A percentile compares a stretch with the other conserved stretches of the same genome.
Evolutionary conservation across 2,329 filamentous ascomycete genomes (phyloP).

Genomic region (Kalmusia sp.): DNA sequence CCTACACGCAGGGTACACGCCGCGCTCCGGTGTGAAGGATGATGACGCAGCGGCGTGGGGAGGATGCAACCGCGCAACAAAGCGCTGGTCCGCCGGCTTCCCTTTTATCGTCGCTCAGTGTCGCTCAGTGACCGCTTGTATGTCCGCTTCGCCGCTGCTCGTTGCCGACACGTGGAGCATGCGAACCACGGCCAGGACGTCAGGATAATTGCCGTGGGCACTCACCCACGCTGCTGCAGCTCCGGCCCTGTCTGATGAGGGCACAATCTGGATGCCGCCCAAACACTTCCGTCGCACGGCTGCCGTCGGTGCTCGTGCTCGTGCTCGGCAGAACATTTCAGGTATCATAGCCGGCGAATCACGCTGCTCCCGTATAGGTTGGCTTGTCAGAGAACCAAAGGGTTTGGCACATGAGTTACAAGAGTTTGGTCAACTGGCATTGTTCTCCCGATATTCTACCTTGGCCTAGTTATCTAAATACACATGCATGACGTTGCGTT

Average conservation of each 20-base stretch:
- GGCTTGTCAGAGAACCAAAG: background rate
- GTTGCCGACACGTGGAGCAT: background rate
- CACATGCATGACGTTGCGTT: too few species aligned
- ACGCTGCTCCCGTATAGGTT: background rate
- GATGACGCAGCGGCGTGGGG: slow-evolving; percentile 36
- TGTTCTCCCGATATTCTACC: background rate
- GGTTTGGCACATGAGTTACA: background rate
- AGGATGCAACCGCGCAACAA: slow-evolving; percentile 7
- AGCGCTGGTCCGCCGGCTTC: background rate
- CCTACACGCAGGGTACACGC: background rate
- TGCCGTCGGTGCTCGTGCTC: background rate
- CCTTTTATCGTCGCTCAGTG: too few species aligned
- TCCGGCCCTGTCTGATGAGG: background rate
- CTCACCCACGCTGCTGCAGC: background rate
- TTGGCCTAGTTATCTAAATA: background rate
- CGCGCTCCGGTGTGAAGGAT: slow-evolving; percentile 1
- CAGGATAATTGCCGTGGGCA: background rate
- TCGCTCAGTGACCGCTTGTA: too few species aligned
- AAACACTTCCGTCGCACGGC: background rate
- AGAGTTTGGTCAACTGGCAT: background rate
- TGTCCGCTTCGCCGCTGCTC: background rate
- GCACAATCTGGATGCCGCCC: background rate
- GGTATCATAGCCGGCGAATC: slow-evolving; percentile 1
- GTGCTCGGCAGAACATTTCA: background rate
- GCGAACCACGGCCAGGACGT: background rate